phyloP scores from a whole-genome alignment of 257 asterid species.

The Solanum appendiculatum region DNA sequence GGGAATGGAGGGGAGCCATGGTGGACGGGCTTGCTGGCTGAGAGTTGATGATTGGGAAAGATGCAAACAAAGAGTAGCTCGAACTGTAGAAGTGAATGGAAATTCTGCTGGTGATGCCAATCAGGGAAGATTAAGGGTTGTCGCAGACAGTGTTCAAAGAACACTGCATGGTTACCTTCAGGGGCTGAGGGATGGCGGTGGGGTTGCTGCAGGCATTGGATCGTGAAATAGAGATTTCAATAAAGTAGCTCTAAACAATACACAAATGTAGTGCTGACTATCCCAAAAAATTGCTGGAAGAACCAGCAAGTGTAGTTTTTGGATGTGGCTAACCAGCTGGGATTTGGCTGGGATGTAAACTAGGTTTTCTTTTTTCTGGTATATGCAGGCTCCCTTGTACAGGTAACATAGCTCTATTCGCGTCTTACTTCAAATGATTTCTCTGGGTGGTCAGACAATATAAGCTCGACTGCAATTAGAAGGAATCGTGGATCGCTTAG shows the following conservation, averaged over 20 bases:
- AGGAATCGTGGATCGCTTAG: background rate
- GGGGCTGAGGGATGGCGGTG: constrained; percentile 70
- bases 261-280: background rate
- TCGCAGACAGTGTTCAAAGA: constrained; percentile 89
- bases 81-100: constrained; percentile 64
- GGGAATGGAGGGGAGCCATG: constrained; percentile 99
- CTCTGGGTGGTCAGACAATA: background rate
- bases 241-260: background rate
- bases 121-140: constrained; percentile 82
- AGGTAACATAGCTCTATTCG: background rate
- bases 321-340: background rate
- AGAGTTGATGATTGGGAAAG: constrained; percentile 86
- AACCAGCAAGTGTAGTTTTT: background rate
- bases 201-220: constrained; percentile 20
- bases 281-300: background rate
- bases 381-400: background rate
- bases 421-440: background rate
- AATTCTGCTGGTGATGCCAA: constrained; percentile 54
- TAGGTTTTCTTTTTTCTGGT: background rate
- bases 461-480: background rate
- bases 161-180: constrained; percentile 70
- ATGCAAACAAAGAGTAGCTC: constrained; percentile 66
- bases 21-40: constrained; percentile 96
- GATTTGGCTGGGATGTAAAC: background rate
- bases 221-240: constrained; percentile 4